A percentile compares a stretch with the other conserved stretches of the same genome.
These are phyloP conservation scores for Termitomyces sp. DNA, from an alignment of 768 basidiomycete species.

Conservation along the genomic window DNA sequence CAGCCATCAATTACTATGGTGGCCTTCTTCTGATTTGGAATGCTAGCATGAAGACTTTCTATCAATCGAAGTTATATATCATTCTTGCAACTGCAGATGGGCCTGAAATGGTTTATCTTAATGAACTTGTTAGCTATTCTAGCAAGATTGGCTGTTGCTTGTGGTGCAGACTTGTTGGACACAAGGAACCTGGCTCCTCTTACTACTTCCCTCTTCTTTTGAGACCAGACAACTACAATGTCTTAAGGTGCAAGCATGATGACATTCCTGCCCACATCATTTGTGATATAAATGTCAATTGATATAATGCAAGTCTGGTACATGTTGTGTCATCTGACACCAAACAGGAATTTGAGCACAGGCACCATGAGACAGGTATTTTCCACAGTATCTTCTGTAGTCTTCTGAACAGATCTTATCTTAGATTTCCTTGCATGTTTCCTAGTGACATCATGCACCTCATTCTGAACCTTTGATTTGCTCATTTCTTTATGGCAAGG, in stretches of 20 bases:
- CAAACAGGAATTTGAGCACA: not conserved
- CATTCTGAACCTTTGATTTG: constrained; percentile 27
- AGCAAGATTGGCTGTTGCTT: too few relatives aligned
- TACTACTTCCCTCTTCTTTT: constrained; percentile 25
- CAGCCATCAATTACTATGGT: too few relatives aligned
- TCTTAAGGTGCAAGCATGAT: constrained; percentile 17
- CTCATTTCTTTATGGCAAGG: constrained; percentile 23
- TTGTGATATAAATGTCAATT: not conserved
- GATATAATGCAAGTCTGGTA: not conserved
- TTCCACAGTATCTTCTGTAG: not conserved
- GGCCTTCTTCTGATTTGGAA: too few relatives aligned
- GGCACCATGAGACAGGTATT: not conserved
- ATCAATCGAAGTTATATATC: too few relatives aligned
- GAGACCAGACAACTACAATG: constrained; percentile 20
- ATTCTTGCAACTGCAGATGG: too few relatives aligned
- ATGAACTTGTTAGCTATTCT: too few relatives aligned
- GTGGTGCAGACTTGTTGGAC: too few relatives aligned
- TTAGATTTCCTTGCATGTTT: constrained; percentile 20
- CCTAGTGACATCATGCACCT: constrained; percentile 28
- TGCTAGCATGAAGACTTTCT: too few relatives aligned
- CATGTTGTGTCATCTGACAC: not conserved
- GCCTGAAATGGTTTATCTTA: too few relatives aligned
- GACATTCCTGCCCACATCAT: constrained; percentile 13
- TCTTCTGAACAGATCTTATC: constrained; percentile 2
- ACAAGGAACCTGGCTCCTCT: constrained; percentile 16